These are phyloP conservation scores for Silene coronaria DNA, from an alignment of 179 eudicot species.

Conservation along the genomic window DNA sequence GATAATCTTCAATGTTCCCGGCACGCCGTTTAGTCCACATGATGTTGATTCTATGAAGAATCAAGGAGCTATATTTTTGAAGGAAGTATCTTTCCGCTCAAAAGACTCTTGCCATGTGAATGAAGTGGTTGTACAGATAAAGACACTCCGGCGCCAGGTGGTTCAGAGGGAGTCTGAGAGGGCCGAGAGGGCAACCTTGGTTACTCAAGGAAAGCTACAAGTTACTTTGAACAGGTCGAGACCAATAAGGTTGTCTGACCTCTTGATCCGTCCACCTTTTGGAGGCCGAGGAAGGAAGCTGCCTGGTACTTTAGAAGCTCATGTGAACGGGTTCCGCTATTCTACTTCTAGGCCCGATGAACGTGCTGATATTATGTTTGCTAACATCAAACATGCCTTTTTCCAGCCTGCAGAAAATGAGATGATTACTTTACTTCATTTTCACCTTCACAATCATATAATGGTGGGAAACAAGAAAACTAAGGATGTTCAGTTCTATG, in stretches of 20 bases:
- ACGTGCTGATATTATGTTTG: constrained; percentile 71
- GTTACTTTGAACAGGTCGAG: constrained; percentile 58
- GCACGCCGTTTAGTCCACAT: constrained; percentile 59
- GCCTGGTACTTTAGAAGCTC: constrained; percentile 70
- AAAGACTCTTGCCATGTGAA: constrained; percentile 75
- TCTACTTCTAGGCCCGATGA: constrained; percentile 75
- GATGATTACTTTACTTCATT: constrained; percentile 81
- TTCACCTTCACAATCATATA: constrained; percentile 82
- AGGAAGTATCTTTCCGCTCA: constrained; percentile 79
- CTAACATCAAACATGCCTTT: constrained; percentile 74
- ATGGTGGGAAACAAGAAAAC: constrained; percentile 91
- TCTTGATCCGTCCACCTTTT: constrained; percentile 72
- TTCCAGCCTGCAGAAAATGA: constrained; percentile 95
- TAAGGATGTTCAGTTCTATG: constrained; percentile 85
- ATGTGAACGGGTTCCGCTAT: constrained; percentile 68
- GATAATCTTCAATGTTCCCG: constrained; percentile 73
- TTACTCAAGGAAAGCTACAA: constrained; percentile 70
- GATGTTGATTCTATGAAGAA: constrained; percentile 59
- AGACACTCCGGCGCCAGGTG: constrained; percentile 64
- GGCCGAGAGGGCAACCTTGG: constrained; percentile 87
- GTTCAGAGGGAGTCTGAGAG: constrained; percentile 76
- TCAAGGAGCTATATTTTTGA: constrained; percentile 61
- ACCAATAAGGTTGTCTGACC: constrained; percentile 61
- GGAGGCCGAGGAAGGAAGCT: constrained; percentile 79
- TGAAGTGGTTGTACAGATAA: constrained; percentile 66